These are phyloP conservation scores for Saccharomycopsis oosterbeekiorum DNA, from an alignment of 805 yeast genomes.

Conservation along the genomic window DNA sequence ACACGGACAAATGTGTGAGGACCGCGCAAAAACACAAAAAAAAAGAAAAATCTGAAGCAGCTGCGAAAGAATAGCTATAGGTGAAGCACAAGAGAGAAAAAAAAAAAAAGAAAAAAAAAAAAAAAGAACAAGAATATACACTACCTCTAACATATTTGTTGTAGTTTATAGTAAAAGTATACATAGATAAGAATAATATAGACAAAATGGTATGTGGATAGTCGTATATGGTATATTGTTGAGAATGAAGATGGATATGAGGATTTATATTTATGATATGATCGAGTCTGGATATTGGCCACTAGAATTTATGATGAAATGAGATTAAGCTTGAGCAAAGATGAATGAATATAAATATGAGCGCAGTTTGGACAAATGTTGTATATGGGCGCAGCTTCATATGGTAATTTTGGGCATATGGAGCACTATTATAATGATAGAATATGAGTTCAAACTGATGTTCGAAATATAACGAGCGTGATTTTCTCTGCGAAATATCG, in stretches of 20 bases:
- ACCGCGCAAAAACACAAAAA: neutral
- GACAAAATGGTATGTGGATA: conserved; percentile 1
- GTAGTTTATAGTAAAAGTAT: neutral
- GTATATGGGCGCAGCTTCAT: too few species aligned
- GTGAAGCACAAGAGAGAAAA: neutral
- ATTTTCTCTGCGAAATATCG: too few species aligned
- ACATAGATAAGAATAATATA: neutral
- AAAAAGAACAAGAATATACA: neutral
- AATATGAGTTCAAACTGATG: too few species aligned
- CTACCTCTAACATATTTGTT: neutral
- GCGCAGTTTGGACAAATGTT: too few species aligned
- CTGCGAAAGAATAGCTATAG: neutral
- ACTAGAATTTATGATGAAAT: too few species aligned
- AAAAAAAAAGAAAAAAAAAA: neutral
- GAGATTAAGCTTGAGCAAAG: too few species aligned
- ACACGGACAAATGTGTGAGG: neutral
- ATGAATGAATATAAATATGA: too few species aligned
- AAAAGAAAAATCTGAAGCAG: neutral
- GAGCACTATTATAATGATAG: too few species aligned
- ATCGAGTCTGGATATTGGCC: neutral
- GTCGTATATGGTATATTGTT: neutral
- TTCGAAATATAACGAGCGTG: too few species aligned
- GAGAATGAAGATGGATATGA: neutral
- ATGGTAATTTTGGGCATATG: too few species aligned
- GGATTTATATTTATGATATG: neutral